A percentile compares a stretch with the other conserved stretches of the same genome.
Conservation (phyloP, 768 basidiomycete genomes). For the Chlorophyllum brunneum region DNA sequence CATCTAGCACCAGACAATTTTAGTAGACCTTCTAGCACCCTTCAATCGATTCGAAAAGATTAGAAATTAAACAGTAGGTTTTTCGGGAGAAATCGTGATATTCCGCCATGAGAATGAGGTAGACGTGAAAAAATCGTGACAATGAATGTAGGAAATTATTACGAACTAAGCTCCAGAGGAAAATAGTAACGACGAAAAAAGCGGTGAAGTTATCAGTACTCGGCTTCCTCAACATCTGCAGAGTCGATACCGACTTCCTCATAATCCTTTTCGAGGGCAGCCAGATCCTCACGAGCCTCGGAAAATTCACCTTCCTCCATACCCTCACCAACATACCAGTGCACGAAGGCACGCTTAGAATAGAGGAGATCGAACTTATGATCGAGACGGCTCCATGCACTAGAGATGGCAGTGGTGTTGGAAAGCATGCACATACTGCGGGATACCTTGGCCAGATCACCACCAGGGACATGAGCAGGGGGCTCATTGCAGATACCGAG, state of each 20-base stretch:
- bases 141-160: slow-evolving; percentile 18
- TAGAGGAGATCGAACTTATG: slow-evolving; percentile 99
- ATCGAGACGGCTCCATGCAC: slow-evolving; percentile 91
- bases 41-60: too few species aligned
- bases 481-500: slow-evolving; percentile 98
- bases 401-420: slow-evolving; percentile 89
- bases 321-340: slow-evolving; percentile 98
- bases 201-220: slow-evolving; percentile 38
- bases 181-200: slow-evolving; percentile 15
- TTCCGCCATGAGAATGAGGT: slow-evolving; percentile 25
- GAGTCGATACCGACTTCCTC: slow-evolving; percentile 85
- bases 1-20: background rate
- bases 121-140: slow-evolving; percentile 26
- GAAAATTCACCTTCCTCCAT: slow-evolving; percentile 99
- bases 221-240: slow-evolving; percentile 66
- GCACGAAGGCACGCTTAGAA: slow-evolving; percentile 90
- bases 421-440: slow-evolving; percentile 98
- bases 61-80: background rate
- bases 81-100: slow-evolving; percentile 20
- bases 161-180: slow-evolving; percentile 8
- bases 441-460: slow-evolving; percentile 91
- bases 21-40: too few species aligned
- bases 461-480: slow-evolving; percentile 86
- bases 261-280: slow-evolving; percentile 94
- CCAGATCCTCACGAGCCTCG: slow-evolving; percentile 96